Evolutionary conservation across 768 basidiomycete species (phyloP).

Genomic region (Pleurotus platypus): DNA sequence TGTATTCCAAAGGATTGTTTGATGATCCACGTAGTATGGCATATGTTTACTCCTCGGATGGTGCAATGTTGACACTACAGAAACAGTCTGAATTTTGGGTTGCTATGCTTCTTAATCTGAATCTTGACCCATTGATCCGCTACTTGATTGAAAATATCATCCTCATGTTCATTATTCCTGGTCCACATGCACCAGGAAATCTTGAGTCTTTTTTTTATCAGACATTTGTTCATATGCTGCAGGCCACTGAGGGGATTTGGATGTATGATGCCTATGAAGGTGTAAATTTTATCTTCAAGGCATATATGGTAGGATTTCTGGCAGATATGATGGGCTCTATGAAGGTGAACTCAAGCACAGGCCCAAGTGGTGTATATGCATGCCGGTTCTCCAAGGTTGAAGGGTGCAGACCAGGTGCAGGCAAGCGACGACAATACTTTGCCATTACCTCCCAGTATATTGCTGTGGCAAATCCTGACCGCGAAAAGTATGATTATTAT

Average conservation of each 20-base stretch:
- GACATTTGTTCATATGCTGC: conserved; percentile 24
- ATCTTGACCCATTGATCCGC: conserved; percentile 16
- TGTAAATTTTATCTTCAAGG: conserved; percentile 17
- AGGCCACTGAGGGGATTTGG: conserved; percentile 25
- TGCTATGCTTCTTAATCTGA: conserved; percentile 17
- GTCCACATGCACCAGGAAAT: conserved; percentile 22
- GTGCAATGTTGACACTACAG: conserved; percentile 27
- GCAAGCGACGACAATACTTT: too few relatives aligned
- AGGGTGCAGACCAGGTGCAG: too few relatives aligned
- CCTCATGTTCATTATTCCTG: conserved; percentile 22
- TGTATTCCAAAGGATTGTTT: conserved; percentile 14
- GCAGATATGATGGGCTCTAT: conserved; percentile 23
- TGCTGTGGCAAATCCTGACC: conserved; percentile 22
- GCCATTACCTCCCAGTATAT: conserved; percentile 14
- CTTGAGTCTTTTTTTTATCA: conserved; percentile 22
- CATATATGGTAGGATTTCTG: conserved; percentile 16
- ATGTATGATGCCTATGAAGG: conserved; percentile 25
- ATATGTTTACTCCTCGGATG: conserved; percentile 21
- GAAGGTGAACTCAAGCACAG: conserved; percentile 27
- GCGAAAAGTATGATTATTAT: conserved; percentile 17
- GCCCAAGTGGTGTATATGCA: conserved; percentile 23
- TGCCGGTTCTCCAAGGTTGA: conserved; percentile 9
- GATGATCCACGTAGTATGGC: conserved; percentile 18
- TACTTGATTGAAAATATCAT: conserved; percentile 16
- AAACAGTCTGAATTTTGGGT: conserved; percentile 26